These are phyloP conservation scores for Metarhizium sp. DNA, from an alignment of 2,329 filamentous ascomycete species.

Conservation along the genomic window DNA sequence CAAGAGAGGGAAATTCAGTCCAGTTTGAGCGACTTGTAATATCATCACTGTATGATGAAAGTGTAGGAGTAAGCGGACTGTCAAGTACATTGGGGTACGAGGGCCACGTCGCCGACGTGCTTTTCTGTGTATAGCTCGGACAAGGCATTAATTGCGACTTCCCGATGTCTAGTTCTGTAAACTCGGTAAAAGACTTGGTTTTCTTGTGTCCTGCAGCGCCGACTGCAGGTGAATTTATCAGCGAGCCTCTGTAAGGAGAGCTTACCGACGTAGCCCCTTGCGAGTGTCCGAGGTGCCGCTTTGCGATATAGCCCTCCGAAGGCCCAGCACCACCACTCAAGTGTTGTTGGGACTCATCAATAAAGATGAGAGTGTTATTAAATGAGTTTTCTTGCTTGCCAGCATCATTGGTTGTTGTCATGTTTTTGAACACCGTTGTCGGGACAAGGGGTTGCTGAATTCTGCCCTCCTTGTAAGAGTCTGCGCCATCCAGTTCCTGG, in stretches of 20 bases:
- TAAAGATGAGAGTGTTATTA: not conserved
- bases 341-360: constrained; percentile 5
- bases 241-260: not conserved
- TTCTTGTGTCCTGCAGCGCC: not conserved
- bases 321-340: not conserved
- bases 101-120: not conserved
- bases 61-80: constrained; percentile 2
- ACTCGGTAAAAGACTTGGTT: not conserved
- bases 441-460: not conserved
- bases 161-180: not conserved
- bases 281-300: not conserved
- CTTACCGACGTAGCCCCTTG: not conserved
- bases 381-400: not conserved
- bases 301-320: not conserved
- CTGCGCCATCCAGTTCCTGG: not conserved
- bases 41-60: constrained; percentile 6
- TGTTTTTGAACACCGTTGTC: not conserved
- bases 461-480: not conserved
- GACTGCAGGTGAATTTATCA: not conserved
- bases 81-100: not conserved
- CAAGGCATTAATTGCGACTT: not conserved
- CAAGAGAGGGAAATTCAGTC: not conserved
- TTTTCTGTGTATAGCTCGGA: not conserved
- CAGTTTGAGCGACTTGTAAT: not conserved
- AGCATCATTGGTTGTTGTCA: not conserved